Percentiles rank a stretch among this genome's conserved stretches.
Evolutionary conservation across 176 grass and related monocot species (phyloP).

Genomic region (Aechmea fasciata): DNA sequence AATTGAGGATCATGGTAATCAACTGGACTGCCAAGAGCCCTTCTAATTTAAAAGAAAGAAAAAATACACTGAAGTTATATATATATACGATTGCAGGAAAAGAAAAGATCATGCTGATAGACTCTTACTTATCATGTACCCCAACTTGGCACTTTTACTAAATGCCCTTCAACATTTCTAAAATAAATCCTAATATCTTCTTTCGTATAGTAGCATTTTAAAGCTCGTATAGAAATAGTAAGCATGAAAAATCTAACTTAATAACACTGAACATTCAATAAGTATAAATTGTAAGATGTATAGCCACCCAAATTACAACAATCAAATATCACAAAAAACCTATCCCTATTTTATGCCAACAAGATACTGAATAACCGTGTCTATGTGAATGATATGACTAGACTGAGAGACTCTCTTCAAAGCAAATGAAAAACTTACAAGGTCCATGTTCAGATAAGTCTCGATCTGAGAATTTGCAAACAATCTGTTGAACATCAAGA

Average conservation of each 20-base stretch:
- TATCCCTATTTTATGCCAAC: neutral
- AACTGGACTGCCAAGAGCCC: neutral
- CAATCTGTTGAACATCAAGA: constrained; percentile 42
- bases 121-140: too few species aligned
- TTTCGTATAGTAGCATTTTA: too few species aligned
- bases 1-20: constrained; percentile 19
- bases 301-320: neutral
- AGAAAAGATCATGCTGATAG: too few species aligned
- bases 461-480: constrained; percentile 47
- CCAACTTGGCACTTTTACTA: too few species aligned
- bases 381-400: neutral
- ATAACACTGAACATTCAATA: neutral
- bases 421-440: constrained; percentile 37
- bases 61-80: neutral
- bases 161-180: too few species aligned
- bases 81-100: too few species aligned
- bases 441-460: constrained; percentile 42
- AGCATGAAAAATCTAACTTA: neutral
- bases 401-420: neutral
- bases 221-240: neutral
- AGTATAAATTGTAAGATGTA: neutral
- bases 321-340: neutral
- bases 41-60: neutral
- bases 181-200: too few species aligned
- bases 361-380: neutral